Conservation (phyloP, 306 rosid species). For the Mimosa bimucronata region DNA sequence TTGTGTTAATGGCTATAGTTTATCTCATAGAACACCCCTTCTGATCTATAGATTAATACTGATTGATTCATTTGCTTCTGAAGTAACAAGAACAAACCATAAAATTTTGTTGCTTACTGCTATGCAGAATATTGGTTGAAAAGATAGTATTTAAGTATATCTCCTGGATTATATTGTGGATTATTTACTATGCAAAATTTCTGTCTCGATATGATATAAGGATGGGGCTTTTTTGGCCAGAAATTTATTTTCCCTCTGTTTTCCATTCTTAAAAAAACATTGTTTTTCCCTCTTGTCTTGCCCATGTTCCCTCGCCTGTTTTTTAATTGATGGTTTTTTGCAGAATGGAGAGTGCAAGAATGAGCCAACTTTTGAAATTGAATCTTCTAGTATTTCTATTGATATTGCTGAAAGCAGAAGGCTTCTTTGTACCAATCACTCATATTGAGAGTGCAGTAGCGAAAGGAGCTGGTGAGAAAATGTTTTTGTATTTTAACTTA, state of each 20-base stretch:
- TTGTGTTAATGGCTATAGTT: not conserved
- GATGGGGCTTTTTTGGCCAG: not conserved
- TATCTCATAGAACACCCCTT: not conserved
- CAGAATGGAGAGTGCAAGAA: constrained; percentile 65
- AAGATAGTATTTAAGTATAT: not conserved
- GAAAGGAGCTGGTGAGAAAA: constrained; percentile 88
- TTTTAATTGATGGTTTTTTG: constrained; percentile 34
- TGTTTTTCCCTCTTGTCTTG: constrained; percentile 7
- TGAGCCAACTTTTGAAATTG: constrained; percentile 48
- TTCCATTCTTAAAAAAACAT: not conserved
- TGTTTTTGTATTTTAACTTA: constrained; percentile 14
- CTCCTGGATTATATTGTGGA: not conserved
- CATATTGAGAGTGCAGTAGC: constrained; percentile 61
- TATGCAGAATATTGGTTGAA: not conserved
- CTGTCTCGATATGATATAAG: not conserved
- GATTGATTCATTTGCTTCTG: constrained; percentile 21
- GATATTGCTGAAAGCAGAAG: constrained; percentile 53
- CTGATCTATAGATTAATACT: not conserved
- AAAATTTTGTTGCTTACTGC: not conserved
- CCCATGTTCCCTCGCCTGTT: constrained; percentile 15
- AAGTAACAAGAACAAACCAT: not conserved
- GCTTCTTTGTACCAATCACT: constrained; percentile 69
- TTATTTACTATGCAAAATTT: not conserved
- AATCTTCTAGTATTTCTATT: constrained; percentile 45
- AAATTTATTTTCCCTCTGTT: not conserved